Evolutionary conservation across 176 grass and related monocot species (phyloP), one percentile per base, ranked within the genome.

Genomic region (Rhipidocladum racemiflorum): DNA sequence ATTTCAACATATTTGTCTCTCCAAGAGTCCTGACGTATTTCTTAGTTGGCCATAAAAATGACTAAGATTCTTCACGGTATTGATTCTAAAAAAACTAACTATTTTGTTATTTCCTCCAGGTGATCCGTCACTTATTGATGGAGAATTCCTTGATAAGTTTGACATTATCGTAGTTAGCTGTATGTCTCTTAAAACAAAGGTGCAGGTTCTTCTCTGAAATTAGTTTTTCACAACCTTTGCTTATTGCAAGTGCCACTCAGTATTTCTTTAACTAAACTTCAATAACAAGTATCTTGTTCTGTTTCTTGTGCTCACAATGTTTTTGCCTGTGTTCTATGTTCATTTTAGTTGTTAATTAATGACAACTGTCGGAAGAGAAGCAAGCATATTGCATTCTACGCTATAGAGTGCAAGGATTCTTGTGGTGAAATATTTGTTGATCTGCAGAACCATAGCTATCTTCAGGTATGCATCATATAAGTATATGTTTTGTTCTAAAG

Each of bases 381-480:
- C 75, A 99, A 91, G 69, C 90, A 55, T 63, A 88, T 96, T 90
- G 97, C 90, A 68, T 96, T 99, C 87, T 96, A 99, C 53, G 11
- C 83, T 48, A 87, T 93, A 38, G 93, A 96, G 56, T 99, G 97
- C 68, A 93, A 89, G 70, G 93, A 89, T 86, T 90, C 93, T 43
- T 99, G 97, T 81, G 97, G 91, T 80, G 97, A 99, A 89, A 99
- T 99, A 78, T 99, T 99, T 91, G 83, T 90, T 76, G 93, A 99
- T 79, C 40, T 99, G 61, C 91, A 92, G 83, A 92, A 90, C 30
- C 87, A 96, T 84, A 90, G 68, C 65, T 96, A 96, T 76, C 62
- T 88, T 79, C 85, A 99, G 93, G 97, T 99, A 63, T 76, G 63
- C n/a, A 62, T 65, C 27, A 66, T 10, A 5, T 17, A 55, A 45